These are phyloP conservation scores for Brachypodium distachyon DNA, from an alignment of 202 grass and related monocot genomes.

Conservation along the genomic window DNA sequence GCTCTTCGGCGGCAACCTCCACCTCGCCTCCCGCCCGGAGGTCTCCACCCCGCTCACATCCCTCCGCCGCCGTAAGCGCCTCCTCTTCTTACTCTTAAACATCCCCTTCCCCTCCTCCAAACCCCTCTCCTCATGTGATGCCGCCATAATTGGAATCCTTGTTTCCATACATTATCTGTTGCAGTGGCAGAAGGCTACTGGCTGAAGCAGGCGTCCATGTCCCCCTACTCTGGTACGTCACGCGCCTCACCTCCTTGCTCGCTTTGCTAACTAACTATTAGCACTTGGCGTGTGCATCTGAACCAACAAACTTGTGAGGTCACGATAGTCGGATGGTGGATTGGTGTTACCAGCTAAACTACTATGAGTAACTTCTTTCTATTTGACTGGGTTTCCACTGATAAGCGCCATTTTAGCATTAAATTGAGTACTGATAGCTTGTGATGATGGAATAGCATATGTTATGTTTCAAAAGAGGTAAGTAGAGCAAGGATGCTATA, in stretches of 20 bases:
- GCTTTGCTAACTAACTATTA: background rate
- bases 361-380: too few species aligned
- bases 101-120: background rate
- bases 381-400: background rate
- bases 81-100: background rate
- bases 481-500: background rate
- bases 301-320: background rate
- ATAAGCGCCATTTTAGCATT: background rate
- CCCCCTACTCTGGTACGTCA: slow-evolving; percentile 72
- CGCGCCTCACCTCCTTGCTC: background rate
- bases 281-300: background rate
- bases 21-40: slow-evolving; percentile 83
- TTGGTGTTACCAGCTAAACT: background rate
- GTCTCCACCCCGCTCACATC: slow-evolving; percentile 88
- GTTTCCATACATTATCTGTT: background rate
- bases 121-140: background rate
- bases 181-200: slow-evolving; percentile 94
- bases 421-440: background rate
- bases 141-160: background rate
- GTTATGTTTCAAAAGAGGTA: background rate
- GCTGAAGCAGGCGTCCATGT: slow-evolving; percentile 85
- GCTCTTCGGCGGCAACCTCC: slow-evolving; percentile 60
- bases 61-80: slow-evolving; percentile 68
- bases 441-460: background rate
- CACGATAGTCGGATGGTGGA: background rate